phyloP scores from a whole-genome alignment of 2,329 filamentous ascomycete species.

The Aureobasidium sp. region DNA sequence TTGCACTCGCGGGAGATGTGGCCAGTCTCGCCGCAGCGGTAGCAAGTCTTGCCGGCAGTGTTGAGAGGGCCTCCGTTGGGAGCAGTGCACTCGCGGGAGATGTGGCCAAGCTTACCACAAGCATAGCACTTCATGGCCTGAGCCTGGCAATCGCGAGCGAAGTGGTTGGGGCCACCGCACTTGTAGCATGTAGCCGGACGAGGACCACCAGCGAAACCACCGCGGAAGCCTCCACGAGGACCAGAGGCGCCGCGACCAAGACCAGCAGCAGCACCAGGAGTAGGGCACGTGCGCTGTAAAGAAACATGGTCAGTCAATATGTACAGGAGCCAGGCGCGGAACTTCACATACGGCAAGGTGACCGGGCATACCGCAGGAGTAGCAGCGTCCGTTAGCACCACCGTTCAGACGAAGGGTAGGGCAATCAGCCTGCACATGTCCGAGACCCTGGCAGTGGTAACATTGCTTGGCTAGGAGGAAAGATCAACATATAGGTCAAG shows the following conservation, averaged over 20 bases:
- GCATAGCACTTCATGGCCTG: constrained; percentile 99
- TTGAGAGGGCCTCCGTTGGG: constrained; percentile 94
- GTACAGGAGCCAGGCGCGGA: background rate
- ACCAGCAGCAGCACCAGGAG: constrained; percentile 60
- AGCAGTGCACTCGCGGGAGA: constrained; percentile 89
- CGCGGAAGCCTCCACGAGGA: constrained; percentile 47
- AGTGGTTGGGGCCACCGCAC: constrained; percentile 86
- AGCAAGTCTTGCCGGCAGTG: constrained; percentile 97
- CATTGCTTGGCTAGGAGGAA: constrained; percentile 79
- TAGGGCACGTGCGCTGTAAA: constrained; percentile 70
- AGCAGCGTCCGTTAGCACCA: constrained; percentile 80
- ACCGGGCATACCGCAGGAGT: constrained; percentile 88
- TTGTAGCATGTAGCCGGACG: constrained; percentile 62
- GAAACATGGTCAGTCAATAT: background rate
- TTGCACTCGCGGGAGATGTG: constrained; percentile 90
- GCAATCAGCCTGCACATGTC: constrained; percentile 98
- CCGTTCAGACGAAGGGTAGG: constrained; percentile 88
- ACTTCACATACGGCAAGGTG: constrained; percentile 70
- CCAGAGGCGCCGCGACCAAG: constrained; percentile 51
- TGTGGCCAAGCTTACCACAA: constrained; percentile 90
- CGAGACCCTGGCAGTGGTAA: constrained; percentile 98
- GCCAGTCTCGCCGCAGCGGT: constrained; percentile 90
- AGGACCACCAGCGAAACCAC: constrained; percentile 62
- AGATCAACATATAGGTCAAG: constrained; percentile 1
- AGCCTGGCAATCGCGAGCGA: constrained; percentile 95